Evolutionary conservation across 164 flowering plant species (phyloP), one percentile per base, ranked within the genome.

Genomic region (Umbilicus rupestris): DNA sequence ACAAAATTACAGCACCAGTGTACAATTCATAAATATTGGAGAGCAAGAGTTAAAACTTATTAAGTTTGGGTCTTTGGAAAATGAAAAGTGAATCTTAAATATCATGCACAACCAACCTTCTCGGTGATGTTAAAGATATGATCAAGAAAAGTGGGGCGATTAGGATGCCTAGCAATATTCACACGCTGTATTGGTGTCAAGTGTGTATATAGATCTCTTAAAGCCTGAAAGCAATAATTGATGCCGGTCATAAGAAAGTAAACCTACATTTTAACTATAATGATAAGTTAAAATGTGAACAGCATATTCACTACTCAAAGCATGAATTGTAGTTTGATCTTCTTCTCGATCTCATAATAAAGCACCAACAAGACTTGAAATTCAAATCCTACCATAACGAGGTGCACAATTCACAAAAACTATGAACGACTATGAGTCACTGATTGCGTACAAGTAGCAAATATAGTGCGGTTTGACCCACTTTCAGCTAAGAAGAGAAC

Each of bases 141-240:
- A 75, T 94, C 98, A 73, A 94, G 98, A 79, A 83, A 87, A 35
- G 98, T 94, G 41, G 98, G 98, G 69, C 98, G 75, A 73, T 94
- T 83, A 37, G 98, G 97, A 78, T 94, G 98, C 20, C 98, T 85
- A 24, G 98, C 96, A 83, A 91, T 86, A 69, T 79, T 75, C 69
- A 94, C 84, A 16, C 98, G 91, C 64, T 93, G 97, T 71, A 89
- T 89, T 19, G 98, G 98, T 59, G 94, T 82, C 71, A 93, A 71
- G 77, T 84, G 86, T 9, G 84, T 81, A 67, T 90, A 93, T 10
- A 93, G 75, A 70, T 86, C 87, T 75, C 82, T 80, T 35, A 83
- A 69, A 64, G 92, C 93, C 98, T 93, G 91, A 75, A 83, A 81
- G 20, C 46, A 75, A 75, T 59, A 73, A 44, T 24, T 45, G 31